These are phyloP conservation scores for Clonostachys rosea DNA, from an alignment of 2,329 filamentous ascomycete species.

Conservation along the genomic window DNA sequence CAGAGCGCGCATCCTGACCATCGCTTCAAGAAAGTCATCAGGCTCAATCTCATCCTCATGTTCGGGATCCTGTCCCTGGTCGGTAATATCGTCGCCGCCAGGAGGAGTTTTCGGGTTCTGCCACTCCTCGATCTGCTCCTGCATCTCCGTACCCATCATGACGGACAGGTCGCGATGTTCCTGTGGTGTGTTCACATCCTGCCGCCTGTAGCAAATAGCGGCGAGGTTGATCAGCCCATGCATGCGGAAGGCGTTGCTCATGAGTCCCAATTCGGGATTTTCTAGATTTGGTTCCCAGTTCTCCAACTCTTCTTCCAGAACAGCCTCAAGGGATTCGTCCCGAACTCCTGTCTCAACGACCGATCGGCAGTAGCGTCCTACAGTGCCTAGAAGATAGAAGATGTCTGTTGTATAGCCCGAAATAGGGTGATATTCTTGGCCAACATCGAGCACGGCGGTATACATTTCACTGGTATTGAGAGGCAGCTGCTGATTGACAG, in stretches of 20 bases:
- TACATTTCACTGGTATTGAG: background rate
- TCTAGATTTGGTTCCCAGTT: background rate
- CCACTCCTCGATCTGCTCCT: no score
- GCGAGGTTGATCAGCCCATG: background rate
- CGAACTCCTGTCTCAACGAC: background rate
- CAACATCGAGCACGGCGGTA: background rate
- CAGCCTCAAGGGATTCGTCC: background rate
- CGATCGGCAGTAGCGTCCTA: background rate
- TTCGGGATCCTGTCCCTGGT: no score
- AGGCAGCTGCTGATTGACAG: background rate
- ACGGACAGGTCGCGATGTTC: background rate
- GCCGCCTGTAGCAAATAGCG: background rate
- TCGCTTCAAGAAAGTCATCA: background rate
- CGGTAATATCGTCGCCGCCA: background rate
- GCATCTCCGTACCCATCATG: no score
- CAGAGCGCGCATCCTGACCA: background rate
- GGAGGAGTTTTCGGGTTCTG: no score
- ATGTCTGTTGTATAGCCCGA: background rate
- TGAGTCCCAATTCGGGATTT: background rate
- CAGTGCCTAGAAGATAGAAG: background rate
- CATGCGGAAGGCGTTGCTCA: background rate
- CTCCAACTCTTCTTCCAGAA: background rate
- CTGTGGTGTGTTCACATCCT: background rate
- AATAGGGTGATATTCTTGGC: background rate
- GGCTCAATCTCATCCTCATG: background rate